A percentile compares a stretch with the other conserved stretches of the same genome.
phyloP scores from a whole-genome alignment of 1,284 basidiomycete genomes.

The Mycosarcoma mackinlayi region DNA sequence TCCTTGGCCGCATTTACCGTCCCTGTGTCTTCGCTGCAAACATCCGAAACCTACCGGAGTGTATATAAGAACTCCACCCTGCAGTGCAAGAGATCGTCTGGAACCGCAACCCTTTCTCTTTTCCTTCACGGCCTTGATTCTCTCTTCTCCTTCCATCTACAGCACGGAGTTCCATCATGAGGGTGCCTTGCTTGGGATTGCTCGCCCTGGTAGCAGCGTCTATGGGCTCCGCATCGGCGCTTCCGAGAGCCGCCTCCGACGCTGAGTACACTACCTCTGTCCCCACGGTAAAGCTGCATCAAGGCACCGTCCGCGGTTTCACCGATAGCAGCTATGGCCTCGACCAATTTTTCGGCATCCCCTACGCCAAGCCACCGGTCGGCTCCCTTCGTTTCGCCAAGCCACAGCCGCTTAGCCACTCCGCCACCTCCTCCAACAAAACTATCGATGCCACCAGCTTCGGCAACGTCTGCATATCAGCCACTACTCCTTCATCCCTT shows the following conservation, averaged over 20 bases:
- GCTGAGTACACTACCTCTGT: not conserved
- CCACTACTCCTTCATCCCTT: not conserved
- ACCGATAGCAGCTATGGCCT: constrained; percentile 18
- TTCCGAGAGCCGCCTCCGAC: constrained; percentile 5
- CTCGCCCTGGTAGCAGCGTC: constrained; percentile 7
- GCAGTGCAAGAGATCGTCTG: no score
- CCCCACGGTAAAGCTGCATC: constrained; percentile 26
- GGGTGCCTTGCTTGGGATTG: constrained; percentile 2
- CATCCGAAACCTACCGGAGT: no score
- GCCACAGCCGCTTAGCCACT: constrained; percentile 26
- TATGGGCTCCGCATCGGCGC: constrained; percentile 9
- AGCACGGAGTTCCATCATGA: constrained; percentile 6
- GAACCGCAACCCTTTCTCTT: no score
- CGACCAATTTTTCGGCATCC: constrained; percentile 50
- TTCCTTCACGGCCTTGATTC: no score
- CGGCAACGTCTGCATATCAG: constrained; percentile 37
- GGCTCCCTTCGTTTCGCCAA: constrained; percentile 44
- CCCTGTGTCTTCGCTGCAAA: no score
- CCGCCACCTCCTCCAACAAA: not conserved
- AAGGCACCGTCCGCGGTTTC: constrained; percentile 30
- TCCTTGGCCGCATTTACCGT: no score
- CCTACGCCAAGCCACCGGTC: constrained; percentile 42
- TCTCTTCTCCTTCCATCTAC: no score
- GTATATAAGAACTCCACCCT: no score
- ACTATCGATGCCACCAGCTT: constrained; percentile 40